Conservation (phyloP, 2,329 filamentous ascomycete genomes). For the Teratosphaeria viscida region DNA sequence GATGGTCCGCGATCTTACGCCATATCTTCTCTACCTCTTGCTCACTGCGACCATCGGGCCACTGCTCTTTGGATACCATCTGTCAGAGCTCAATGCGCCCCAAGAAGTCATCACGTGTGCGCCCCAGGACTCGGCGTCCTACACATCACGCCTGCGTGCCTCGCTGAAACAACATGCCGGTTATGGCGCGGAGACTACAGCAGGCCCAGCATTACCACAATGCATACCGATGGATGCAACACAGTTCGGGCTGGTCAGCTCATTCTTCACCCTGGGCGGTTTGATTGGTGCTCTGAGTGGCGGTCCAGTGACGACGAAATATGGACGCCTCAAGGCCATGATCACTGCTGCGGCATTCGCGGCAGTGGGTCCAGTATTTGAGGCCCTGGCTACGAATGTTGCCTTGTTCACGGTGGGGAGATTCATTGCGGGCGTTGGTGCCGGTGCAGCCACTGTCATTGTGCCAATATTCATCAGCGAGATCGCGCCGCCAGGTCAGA, state of each 20-base stretch:
- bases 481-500: conserved; percentile 57
- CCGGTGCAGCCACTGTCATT: conserved; percentile 82
- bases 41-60: conserved; percentile 72
- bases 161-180: conserved; percentile 24
- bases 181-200: conserved; percentile 42
- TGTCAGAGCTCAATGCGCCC: conserved; percentile 90
- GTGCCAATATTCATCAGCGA: conserved; percentile 93
- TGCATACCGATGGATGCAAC: conserved; percentile 82
- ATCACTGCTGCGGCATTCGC: conserved; percentile 68
- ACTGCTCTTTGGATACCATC: conserved; percentile 86
- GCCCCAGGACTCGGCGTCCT: conserved; percentile 40
- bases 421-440: conserved; percentile 70
- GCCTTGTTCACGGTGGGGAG: conserved; percentile 61
- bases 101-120: conserved; percentile 87
- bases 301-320: conserved; percentile 66
- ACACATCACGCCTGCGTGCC: conserved; percentile 8
- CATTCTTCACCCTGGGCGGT: conserved; percentile 84
- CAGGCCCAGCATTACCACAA: conserved; percentile 42
- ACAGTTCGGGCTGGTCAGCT: conserved; percentile 76
- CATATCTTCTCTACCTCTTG: conserved; percentile 69
- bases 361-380: conserved; percentile 61
- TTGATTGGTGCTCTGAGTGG: conserved; percentile 70
- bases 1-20: conserved; percentile 45
- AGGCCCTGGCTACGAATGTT: conserved; percentile 61
- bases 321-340: conserved; percentile 68